These are phyloP conservation scores for Aspergillus glaucus DNA, from an alignment of 2,329 filamentous ascomycete genomes.

Conservation along the genomic window DNA sequence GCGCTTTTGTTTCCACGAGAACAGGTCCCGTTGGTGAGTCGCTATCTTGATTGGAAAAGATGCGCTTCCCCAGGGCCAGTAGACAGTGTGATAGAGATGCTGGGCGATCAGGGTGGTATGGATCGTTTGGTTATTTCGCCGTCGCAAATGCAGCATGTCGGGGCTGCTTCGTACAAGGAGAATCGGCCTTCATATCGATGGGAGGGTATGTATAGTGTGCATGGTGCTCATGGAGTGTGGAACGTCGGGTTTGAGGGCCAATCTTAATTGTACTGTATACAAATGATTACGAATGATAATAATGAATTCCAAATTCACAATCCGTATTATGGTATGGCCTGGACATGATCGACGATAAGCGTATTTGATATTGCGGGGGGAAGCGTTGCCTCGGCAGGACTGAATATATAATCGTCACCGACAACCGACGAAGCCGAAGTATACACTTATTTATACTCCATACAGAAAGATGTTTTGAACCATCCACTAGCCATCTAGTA, in stretches of 20 bases:
- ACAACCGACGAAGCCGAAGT: too few species aligned
- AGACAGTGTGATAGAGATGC: slow-evolving; percentile 14
- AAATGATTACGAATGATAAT: neutral
- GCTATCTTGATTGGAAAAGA: slow-evolving; percentile 10
- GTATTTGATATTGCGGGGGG: neutral
- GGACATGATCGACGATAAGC: too few species aligned
- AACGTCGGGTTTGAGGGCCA: slow-evolving; percentile 19
- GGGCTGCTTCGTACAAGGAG: slow-evolving; percentile 18
- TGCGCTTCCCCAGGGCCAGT: slow-evolving; percentile 11
- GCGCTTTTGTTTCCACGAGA: slow-evolving; percentile 38
- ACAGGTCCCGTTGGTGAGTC: slow-evolving; percentile 12
- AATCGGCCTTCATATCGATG: slow-evolving; percentile 12
- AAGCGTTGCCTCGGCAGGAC: neutral
- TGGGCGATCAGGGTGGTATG: slow-evolving; percentile 9
- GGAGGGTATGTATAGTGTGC: slow-evolving; percentile 12
- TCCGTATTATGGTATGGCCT: too few species aligned
- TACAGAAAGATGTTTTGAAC: too few species aligned
- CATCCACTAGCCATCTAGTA: neutral
- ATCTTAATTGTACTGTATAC: neutral
- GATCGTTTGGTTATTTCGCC: slow-evolving; percentile 17
- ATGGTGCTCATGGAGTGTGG: slow-evolving; percentile 19
- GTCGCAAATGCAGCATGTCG: slow-evolving; percentile 20
- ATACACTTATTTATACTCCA: too few species aligned
- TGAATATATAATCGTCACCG: neutral
- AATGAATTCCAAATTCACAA: too few species aligned